Conservation (phyloP, 129 eudicot genomes). For the Flaveria sonorensis region DNA sequence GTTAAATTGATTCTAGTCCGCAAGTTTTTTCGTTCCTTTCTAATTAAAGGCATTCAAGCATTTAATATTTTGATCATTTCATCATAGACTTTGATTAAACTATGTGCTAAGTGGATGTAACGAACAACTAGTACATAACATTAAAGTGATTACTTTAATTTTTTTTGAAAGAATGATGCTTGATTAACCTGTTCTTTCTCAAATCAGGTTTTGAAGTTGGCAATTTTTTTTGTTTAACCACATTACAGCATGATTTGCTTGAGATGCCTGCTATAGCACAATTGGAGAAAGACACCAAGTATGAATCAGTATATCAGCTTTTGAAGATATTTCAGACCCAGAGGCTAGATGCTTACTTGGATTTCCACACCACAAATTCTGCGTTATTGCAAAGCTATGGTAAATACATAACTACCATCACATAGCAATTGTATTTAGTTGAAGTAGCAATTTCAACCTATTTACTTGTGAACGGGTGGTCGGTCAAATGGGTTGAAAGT, state of each 20-base stretch:
- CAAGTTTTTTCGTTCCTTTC: not conserved
- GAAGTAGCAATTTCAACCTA: not conserved
- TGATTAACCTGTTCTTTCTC: constrained; percentile 10
- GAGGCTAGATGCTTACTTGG: constrained; percentile 66
- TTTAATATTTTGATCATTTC: too few relatives aligned
- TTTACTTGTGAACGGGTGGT: not conserved
- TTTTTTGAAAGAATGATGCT: not conserved
- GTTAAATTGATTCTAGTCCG: not conserved
- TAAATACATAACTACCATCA: constrained; percentile 23
- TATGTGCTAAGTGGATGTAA: not conserved
- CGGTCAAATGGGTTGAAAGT: not conserved
- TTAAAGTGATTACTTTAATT: not conserved
- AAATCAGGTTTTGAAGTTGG: not conserved
- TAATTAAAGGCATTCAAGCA: not conserved
- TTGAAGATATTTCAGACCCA: constrained; percentile 65
- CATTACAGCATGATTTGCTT: constrained; percentile 75
- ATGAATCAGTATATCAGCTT: constrained; percentile 65
- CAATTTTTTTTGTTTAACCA: not conserved
- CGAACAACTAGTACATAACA: not conserved
- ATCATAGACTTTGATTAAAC: not conserved
- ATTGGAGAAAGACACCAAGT: constrained; percentile 78
- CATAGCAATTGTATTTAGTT: not conserved
- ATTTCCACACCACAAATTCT: constrained; percentile 67
- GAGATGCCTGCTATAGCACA: constrained; percentile 82
- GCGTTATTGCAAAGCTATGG: constrained; percentile 56